Evolutionary conservation across 352 stramenopile species (phyloP).

Genomic region (Globisporangium takayamanum): DNA sequence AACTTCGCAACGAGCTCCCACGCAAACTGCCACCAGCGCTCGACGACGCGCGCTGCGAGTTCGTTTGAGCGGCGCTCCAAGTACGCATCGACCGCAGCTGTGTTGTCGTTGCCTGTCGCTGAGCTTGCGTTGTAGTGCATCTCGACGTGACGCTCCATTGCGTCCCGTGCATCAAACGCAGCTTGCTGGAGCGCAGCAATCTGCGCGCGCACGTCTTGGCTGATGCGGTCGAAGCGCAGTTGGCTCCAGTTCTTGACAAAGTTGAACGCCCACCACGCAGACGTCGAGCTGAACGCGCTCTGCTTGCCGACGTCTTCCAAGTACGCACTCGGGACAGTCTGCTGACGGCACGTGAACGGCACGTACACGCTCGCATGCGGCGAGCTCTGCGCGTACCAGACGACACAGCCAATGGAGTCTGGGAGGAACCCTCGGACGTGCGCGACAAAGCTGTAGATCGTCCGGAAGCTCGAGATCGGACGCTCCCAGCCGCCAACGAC

Average conservation of each 20-base stretch:
- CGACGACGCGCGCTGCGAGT: slow-evolving; percentile 34
- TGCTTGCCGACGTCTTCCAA: slow-evolving; percentile 35
- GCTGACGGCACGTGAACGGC: slow-evolving; percentile 42
- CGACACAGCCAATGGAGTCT: slow-evolving; percentile 30
- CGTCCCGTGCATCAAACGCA: slow-evolving; percentile 22
- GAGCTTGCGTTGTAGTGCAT: slow-evolving; percentile 4
- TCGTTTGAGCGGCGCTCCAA: slow-evolving; percentile 30
- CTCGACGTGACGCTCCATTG: slow-evolving; percentile 21
- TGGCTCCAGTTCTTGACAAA: slow-evolving; percentile 75
- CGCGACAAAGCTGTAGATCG: slow-evolving; percentile 64
- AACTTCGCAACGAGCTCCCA: slow-evolving; percentile 51
- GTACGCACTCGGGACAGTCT: slow-evolving; percentile 35
- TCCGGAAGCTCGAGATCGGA: slow-evolving; percentile 86
- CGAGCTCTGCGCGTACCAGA: slow-evolving; percentile 49
- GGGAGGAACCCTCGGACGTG: slow-evolving; percentile 25
- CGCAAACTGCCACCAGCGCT: slow-evolving; percentile 47
- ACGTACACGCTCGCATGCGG: slow-evolving; percentile 51
- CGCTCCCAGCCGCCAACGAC: slow-evolving; percentile 66
- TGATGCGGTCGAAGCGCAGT: slow-evolving; percentile 52
- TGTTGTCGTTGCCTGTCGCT: slow-evolving; percentile 1
- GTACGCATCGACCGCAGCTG: slow-evolving; percentile 15
- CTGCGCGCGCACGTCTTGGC: slow-evolving; percentile 28
- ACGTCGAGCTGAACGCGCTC: slow-evolving; percentile 38
- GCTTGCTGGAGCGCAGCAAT: slow-evolving; percentile 25
- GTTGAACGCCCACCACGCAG: slow-evolving; percentile 67